phyloP scores from a whole-genome alignment of 2,329 filamentous ascomycete species.

The Colletotrichum sublineola region DNA sequence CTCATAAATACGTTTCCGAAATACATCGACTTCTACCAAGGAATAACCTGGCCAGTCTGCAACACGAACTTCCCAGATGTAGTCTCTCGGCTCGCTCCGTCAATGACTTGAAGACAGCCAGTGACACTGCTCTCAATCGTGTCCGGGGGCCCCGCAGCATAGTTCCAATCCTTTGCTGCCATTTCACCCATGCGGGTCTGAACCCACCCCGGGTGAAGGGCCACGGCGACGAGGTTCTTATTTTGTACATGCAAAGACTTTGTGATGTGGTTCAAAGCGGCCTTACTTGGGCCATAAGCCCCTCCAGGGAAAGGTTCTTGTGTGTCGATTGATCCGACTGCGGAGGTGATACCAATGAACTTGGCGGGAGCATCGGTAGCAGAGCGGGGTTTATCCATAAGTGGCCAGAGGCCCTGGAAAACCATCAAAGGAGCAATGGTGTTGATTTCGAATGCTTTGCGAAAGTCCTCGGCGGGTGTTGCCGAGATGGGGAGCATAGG shows the following conservation, averaged over 20 bases:
- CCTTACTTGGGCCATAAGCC: slow-evolving; percentile 53
- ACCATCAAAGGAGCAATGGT: slow-evolving; percentile 55
- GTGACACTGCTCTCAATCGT: slow-evolving; percentile 50
- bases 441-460: slow-evolving; percentile 59
- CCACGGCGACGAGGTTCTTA: slow-evolving; percentile 46
- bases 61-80: slow-evolving; percentile 52
- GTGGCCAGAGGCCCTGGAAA: slow-evolving; percentile 52
- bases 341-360: slow-evolving; percentile 54
- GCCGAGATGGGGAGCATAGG: slow-evolving; percentile 48
- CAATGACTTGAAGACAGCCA: slow-evolving; percentile 53
- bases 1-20: too few species aligned
- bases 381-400: slow-evolving; percentile 46
- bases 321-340: slow-evolving; percentile 50
- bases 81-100: slow-evolving; percentile 51
- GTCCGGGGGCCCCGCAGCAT: slow-evolving; percentile 45
- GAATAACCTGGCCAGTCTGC: slow-evolving; percentile 48
- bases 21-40: slow-evolving; percentile 43
- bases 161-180: slow-evolving; percentile 51
- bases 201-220: slow-evolving; percentile 57
- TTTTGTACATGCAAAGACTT: slow-evolving; percentile 49
- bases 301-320: slow-evolving; percentile 51
- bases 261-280: slow-evolving; percentile 52
- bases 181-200: slow-evolving; percentile 49
- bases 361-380: slow-evolving; percentile 45
- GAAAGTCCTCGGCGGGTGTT: slow-evolving; percentile 52